phyloP scores from a whole-genome alignment of 2,329 filamentous ascomycete genomes.

The Aureobasidium melanogenum region DNA sequence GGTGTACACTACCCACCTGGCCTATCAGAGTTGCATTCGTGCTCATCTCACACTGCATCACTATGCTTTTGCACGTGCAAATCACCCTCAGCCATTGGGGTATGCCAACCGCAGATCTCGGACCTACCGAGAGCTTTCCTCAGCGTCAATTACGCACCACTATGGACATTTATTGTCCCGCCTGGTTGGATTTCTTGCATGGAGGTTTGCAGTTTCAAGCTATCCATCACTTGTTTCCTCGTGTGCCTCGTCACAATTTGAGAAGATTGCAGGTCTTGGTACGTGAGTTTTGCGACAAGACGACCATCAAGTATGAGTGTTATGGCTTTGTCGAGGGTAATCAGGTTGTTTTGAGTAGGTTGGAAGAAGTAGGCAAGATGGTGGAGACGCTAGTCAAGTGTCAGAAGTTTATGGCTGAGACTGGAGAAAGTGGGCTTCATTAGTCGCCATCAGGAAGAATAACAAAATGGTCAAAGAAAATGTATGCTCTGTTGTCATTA shows the following conservation, averaged over 20 bases:
- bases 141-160: conserved; percentile 63
- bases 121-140: conserved; percentile 56
- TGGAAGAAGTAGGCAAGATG: conserved; percentile 54
- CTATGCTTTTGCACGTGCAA: conserved; percentile 61
- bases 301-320: conserved; percentile 53
- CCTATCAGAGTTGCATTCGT: conserved; percentile 63
- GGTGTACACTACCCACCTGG: conserved; percentile 60
- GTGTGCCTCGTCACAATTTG: conserved; percentile 60
- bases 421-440: conserved; percentile 18
- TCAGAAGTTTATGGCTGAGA: conserved; percentile 32
- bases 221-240: conserved; percentile 61
- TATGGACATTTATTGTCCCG: conserved; percentile 65
- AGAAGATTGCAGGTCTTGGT: conserved; percentile 52
- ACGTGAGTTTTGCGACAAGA: conserved; percentile 55
- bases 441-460: background rate
- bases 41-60: conserved; percentile 55
- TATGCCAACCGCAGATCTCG: conserved; percentile 59
- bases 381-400: conserved; percentile 52
- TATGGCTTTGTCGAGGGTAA: conserved; percentile 57
- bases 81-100: conserved; percentile 66
- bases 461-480: no score
- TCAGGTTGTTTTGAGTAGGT: conserved; percentile 43
- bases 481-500: no score
- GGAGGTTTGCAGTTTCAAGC: conserved; percentile 66
- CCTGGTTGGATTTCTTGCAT: conserved; percentile 64